Conservation (phyloP, 306 rosid species). For the Cucumis melo region DNA sequence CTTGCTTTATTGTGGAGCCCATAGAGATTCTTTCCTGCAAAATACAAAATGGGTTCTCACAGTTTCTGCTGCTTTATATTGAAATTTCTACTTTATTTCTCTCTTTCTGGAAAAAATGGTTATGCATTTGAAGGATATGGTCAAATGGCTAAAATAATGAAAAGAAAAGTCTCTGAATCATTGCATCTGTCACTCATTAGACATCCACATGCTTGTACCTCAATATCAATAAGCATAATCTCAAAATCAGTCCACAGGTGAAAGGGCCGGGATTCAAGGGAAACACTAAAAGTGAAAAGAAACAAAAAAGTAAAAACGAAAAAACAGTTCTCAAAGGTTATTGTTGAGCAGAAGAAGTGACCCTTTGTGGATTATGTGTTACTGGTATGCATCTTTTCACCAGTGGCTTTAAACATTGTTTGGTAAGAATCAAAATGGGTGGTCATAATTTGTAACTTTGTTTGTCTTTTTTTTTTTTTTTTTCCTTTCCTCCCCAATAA, state of each 20-base stretch:
- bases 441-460: background rate
- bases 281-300: conserved; percentile 9
- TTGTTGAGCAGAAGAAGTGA: background rate
- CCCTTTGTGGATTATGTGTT: background rate
- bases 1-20: conserved; percentile 9
- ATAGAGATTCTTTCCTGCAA: conserved; percentile 4
- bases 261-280: conserved; percentile 6
- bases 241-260: conserved; percentile 6
- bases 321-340: conserved; percentile 6
- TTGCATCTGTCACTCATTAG: conserved; percentile 1
- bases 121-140: background rate
- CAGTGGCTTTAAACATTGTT: background rate
- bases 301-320: background rate
- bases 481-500: background rate
- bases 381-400: background rate
- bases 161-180: background rate
- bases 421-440: background rate
- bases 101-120: conserved; percentile 1
- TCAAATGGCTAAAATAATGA: background rate
- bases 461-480: background rate
- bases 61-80: background rate
- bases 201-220: conserved; percentile 10
- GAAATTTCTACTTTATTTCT: background rate
- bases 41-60: background rate
- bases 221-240: background rate